Conservation (phyloP, 2,329 filamentous ascomycete genomes). For the Arthrobotrys iridis region DNA sequence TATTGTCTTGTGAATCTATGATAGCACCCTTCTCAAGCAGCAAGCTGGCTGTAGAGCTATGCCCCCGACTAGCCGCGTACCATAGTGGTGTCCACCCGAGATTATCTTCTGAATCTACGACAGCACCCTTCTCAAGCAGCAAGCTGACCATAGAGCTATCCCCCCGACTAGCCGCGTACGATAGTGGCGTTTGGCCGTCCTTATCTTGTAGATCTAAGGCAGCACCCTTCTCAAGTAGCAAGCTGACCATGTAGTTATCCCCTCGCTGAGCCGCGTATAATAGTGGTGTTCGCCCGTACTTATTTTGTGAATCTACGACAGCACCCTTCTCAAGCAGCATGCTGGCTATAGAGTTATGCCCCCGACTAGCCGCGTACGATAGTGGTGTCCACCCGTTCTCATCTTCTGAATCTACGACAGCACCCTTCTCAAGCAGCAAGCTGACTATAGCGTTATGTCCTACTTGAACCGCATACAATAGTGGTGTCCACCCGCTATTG, state of each 20-base stretch:
- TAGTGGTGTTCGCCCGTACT: background rate
- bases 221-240: background rate
- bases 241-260: background rate
- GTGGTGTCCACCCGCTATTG: background rate
- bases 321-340: background rate
- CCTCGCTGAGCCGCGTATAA: background rate
- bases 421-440: background rate
- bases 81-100: background rate
- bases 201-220: background rate
- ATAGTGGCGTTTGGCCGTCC: background rate
- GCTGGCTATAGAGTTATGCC: background rate
- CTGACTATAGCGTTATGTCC: background rate
- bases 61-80: background rate
- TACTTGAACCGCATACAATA: background rate
- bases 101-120: background rate
- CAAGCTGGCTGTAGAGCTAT: background rate
- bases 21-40: constrained; percentile 1
- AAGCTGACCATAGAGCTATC: background rate
- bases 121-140: background rate
- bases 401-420: background rate
- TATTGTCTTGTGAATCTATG: background rate
- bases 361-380: background rate
- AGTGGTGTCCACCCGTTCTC: background rate
- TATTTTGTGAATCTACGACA: background rate
- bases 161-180: background rate